Base-by-base conservation (phyloP, 2,329 filamentous ascomycete species). In the Aspergillus spinulosporus region DNA sequence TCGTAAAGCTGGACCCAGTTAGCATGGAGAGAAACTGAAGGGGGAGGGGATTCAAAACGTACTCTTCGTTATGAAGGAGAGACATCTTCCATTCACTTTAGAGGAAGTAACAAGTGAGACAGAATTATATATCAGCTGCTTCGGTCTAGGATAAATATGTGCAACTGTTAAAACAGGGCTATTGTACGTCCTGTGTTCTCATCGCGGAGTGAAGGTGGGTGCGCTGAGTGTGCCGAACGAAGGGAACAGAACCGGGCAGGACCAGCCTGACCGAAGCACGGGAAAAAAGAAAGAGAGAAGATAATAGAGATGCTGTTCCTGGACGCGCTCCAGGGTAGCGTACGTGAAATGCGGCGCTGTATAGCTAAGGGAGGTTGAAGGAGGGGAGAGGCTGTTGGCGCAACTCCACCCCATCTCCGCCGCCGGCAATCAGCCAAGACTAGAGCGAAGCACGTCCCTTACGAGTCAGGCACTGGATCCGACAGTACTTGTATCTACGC, bases 1-100 rank as follows among this genome's bases (percentile, higher is more conserved):
- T 81, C 34, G 84, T 82, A 68, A 88, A 88, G 67, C 83, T 85
- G 67, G 54, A 29, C 36, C 3, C 28, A 45, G 68, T 55, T 32
- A 56, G 48, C 42, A n/a, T 32, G 21, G 40, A 52, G n/a, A 46
- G 21, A 42, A 28, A 31, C 21, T 21, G 34, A 11, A 49, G 37
- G 26, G 42, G 46, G 52, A 48, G 48, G 28, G 43, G 40, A 21
- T 15, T 42, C 31, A 14, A 32, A 32, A 72, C 77, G 54, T 73
- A 80, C 78, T 80, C 78, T 75, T 80, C 78, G 60, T 79, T 80
- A 62, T 80, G 77, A 60, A 80, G 72, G 56, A 80, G 74, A 63
- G 78, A 77, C 78, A 80, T 80, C 26, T 63, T 70, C 45, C 32
- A 32, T 42, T 45, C 37, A 14, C 32, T 34, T 40, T 26, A 15